Percentiles rank a stretch among this genome's conserved stretches.
Conservation (phyloP, 257 asterid species). For the Solanum pimpinellifolium region DNA sequence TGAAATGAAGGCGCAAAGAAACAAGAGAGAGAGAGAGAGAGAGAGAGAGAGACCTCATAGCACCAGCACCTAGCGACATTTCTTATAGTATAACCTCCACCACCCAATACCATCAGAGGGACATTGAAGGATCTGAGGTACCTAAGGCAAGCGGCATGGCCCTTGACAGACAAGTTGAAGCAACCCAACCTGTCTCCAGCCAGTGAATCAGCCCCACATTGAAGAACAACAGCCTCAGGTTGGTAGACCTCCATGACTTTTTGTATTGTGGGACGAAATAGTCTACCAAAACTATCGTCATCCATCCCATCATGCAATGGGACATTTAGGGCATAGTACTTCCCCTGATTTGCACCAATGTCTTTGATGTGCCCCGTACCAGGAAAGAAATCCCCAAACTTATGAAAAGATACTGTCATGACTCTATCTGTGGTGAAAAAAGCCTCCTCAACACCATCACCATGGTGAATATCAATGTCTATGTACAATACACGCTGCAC, state of each 20-base stretch:
- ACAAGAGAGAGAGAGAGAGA: not conserved
- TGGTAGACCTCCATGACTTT: slow-evolving; percentile 58
- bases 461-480: slow-evolving; percentile 60
- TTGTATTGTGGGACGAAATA: slow-evolving; percentile 43
- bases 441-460: slow-evolving; percentile 71
- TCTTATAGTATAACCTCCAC: slow-evolving; percentile 63
- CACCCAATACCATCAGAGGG: slow-evolving; percentile 65
- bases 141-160: slow-evolving; percentile 60
- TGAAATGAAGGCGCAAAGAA: not conserved
- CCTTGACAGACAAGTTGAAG: slow-evolving; percentile 54
- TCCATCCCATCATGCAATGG: slow-evolving; percentile 53
- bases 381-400: slow-evolving; percentile 53
- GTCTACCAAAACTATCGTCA: slow-evolving; percentile 31
- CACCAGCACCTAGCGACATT: slow-evolving; percentile 71
- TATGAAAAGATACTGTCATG: slow-evolving; percentile 64
- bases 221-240: slow-evolving; percentile 64
- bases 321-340: slow-evolving; percentile 47
- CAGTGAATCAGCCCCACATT: slow-evolving; percentile 62
- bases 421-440: slow-evolving; percentile 57
- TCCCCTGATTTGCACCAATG: slow-evolving; percentile 32
- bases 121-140: slow-evolving; percentile 56
- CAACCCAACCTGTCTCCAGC: slow-evolving; percentile 62
- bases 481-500: slow-evolving; percentile 52
- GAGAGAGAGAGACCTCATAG: slow-evolving; percentile 33
- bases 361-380: slow-evolving; percentile 57